A percentile compares a stretch with the other conserved stretches of the same genome.
These are phyloP conservation scores for Leccinellum luteum DNA, from an alignment of 768 basidiomycete genomes.

Conservation along the genomic window DNA sequence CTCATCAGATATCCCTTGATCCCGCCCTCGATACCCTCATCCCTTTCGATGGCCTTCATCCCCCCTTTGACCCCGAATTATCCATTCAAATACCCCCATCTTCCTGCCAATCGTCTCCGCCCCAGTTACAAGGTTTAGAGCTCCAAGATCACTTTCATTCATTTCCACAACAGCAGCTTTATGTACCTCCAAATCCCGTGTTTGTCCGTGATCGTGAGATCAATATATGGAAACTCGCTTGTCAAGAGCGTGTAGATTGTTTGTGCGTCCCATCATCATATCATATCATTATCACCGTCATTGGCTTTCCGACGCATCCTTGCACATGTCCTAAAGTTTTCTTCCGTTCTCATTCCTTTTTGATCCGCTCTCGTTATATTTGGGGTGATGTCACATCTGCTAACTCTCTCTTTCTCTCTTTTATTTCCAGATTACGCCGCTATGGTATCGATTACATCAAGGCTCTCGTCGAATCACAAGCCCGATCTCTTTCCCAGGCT, in stretches of 20 bases:
- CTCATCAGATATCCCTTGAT: slow-evolving; percentile 14
- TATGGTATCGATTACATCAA: slow-evolving; percentile 34
- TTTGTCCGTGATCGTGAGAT: slow-evolving; percentile 33
- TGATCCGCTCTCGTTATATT: slow-evolving; percentile 10
- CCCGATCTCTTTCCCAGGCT: slow-evolving; percentile 11
- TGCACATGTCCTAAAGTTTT: slow-evolving; percentile 1
- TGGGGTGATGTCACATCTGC: slow-evolving; percentile 6
- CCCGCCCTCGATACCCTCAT: slow-evolving; percentile 27
- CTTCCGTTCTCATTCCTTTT: not conserved
- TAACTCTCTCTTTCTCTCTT: slow-evolving; percentile 1
- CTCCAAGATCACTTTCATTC: slow-evolving; percentile 25
- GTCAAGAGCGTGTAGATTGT: slow-evolving; percentile 35
- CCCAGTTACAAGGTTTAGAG: slow-evolving; percentile 20
- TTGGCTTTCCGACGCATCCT: not conserved
- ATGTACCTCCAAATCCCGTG: slow-evolving; percentile 27
- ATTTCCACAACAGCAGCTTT: slow-evolving; percentile 25
- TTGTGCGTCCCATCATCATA: slow-evolving; percentile 22
- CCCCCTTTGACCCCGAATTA: slow-evolving; percentile 19
- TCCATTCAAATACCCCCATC: slow-evolving; percentile 15
- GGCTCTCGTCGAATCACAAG: slow-evolving; percentile 30
- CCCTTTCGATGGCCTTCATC: slow-evolving; percentile 24
- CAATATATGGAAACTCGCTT: slow-evolving; percentile 35
- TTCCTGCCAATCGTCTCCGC: slow-evolving; percentile 7
- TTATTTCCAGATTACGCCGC: slow-evolving; percentile 25
- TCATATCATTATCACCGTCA: not conserved